These are phyloP conservation scores for Talaromyces albobiverticillius DNA, from an alignment of 2,329 filamentous ascomycete genomes.

Conservation along the genomic window DNA sequence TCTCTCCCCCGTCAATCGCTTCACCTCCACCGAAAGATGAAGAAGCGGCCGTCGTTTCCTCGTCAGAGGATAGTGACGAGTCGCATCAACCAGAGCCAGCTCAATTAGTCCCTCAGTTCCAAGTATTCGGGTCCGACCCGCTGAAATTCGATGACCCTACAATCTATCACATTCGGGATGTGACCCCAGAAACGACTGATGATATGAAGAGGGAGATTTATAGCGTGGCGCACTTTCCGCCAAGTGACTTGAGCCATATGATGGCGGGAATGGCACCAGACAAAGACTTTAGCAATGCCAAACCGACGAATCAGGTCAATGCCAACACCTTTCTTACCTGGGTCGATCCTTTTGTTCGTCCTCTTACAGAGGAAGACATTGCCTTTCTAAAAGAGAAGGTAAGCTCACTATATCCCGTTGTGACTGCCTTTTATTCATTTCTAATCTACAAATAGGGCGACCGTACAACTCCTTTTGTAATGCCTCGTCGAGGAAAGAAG, in stretches of 20 bases:
- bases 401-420: slow-evolving; percentile 20
- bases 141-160: slow-evolving; percentile 89
- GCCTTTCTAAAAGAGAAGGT: slow-evolving; percentile 83
- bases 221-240: slow-evolving; percentile 80
- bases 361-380: slow-evolving; percentile 88
- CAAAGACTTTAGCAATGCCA: slow-evolving; percentile 91
- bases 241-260: slow-evolving; percentile 73
- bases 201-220: slow-evolving; percentile 87
- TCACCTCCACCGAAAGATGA: slow-evolving; percentile 54
- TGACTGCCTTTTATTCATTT: slow-evolving; percentile 13
- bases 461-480: slow-evolving; percentile 75
- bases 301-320: slow-evolving; percentile 90
- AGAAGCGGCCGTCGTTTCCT: slow-evolving; percentile 60
- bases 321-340: slow-evolving; percentile 91
- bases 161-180: slow-evolving; percentile 82
- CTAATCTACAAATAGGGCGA: slow-evolving; percentile 58
- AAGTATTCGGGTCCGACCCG: slow-evolving; percentile 90
- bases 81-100: slow-evolving; percentile 60
- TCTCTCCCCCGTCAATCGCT: slow-evolving; percentile 41
- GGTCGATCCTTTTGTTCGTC: slow-evolving; percentile 85
- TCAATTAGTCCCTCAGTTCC: slow-evolving; percentile 66
- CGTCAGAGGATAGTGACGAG: slow-evolving; percentile 58
- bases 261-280: slow-evolving; percentile 89
- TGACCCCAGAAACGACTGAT: slow-evolving; percentile 71
- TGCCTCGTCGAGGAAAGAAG: slow-evolving; percentile 78